These are phyloP conservation scores for Aspergillus floridensis DNA, from an alignment of 2,329 filamentous ascomycete genomes.

Conservation along the genomic window DNA sequence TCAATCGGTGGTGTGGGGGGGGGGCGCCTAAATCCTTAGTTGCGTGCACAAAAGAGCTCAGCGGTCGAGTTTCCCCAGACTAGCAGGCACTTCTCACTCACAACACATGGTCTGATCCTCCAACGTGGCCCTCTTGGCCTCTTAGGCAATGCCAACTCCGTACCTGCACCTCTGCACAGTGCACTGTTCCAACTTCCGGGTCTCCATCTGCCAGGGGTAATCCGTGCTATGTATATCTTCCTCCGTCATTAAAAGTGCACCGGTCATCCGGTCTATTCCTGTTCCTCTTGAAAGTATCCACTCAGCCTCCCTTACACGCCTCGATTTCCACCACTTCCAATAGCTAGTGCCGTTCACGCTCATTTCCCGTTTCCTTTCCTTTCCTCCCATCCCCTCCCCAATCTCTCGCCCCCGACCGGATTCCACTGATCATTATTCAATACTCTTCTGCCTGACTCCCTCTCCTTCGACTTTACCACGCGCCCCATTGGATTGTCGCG, in stretches of 20 bases:
- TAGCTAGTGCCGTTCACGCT: background rate
- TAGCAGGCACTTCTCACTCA: background rate
- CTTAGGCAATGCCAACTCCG: background rate
- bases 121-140: constrained; percentile 24
- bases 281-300: constrained; percentile 2
- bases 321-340: background rate
- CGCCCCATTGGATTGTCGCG: constrained; percentile 8
- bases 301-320: constrained; percentile 8
- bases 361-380: background rate
- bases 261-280: background rate
- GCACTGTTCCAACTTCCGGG: background rate
- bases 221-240: constrained; percentile 4
- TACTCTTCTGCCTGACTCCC: background rate
- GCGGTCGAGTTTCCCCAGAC: constrained; percentile 19
- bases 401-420: background rate
- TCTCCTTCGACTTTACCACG: constrained; percentile 2
- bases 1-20: background rate
- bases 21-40: background rate
- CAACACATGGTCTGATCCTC: constrained; percentile 19
- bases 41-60: background rate
- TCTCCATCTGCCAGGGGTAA: constrained; percentile 16
- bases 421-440: background rate
- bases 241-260: constrained; percentile 1
- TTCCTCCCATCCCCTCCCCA: background rate
- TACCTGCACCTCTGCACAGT: background rate